Evolutionary conservation across 192 early-diverging fungal genomes (phyloP).

Genomic region (Powellomyces hirtus): DNA sequence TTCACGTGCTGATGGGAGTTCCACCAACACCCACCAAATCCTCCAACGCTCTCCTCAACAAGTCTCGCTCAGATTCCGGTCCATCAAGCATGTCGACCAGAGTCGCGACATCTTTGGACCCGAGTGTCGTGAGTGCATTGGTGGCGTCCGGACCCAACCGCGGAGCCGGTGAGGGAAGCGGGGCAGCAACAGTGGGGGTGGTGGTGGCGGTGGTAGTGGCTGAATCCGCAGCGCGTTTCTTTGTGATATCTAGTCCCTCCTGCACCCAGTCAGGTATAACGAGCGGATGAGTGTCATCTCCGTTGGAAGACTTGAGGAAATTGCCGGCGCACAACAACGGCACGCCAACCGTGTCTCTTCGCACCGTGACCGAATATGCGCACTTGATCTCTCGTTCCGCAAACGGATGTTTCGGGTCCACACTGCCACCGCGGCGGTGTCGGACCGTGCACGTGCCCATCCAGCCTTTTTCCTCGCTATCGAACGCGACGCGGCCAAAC

Average conservation of each 20-base stretch:
- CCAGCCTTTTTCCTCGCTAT: slow-evolving; percentile 14
- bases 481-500: slow-evolving; percentile 46
- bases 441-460: slow-evolving; percentile 1
- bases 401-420: too few relatives aligned
- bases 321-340: slow-evolving; percentile 22
- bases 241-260: not conserved
- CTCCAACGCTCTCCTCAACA: not conserved
- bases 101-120: not conserved
- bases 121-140: too few relatives aligned
- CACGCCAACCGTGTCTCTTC: slow-evolving; percentile 37
- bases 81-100: not conserved
- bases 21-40: slow-evolving; percentile 1
- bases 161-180: not conserved
- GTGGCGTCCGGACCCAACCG: too few relatives aligned
- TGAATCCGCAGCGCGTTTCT: not conserved
- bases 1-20: too few relatives aligned
- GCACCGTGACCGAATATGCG: slow-evolving; percentile 36
- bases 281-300: not conserved
- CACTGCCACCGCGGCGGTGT: not conserved
- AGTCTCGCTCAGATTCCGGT: not conserved
- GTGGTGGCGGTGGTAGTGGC: not conserved
- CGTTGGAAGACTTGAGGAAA: not conserved
- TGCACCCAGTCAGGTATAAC: slow-evolving; percentile 12
- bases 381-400: slow-evolving; percentile 10
- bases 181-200: not conserved